These are phyloP conservation scores for Scheffersomyces stipitis DNA, from an alignment of 805 yeast species.

Conservation along the genomic window DNA sequence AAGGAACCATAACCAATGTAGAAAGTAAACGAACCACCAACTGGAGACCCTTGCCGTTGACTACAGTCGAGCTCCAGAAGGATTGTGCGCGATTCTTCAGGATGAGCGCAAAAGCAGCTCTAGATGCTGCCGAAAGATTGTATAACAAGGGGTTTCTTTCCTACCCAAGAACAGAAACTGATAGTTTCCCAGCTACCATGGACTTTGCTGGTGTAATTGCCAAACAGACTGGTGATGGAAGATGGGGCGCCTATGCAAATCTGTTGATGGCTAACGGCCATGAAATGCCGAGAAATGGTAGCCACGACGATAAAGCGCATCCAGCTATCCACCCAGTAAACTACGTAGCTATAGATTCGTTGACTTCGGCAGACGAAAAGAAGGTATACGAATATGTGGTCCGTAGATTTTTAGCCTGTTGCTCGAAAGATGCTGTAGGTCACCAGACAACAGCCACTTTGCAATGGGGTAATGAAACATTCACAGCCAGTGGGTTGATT, in stretches of 20 bases:
- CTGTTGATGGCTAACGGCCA: constrained; percentile 38
- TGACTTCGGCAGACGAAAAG: constrained; percentile 47
- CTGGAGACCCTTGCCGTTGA: constrained; percentile 84
- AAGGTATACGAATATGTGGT: constrained; percentile 85
- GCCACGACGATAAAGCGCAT: constrained; percentile 91
- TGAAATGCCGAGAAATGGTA: constrained; percentile 74
- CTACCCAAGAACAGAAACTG: constrained; percentile 98
- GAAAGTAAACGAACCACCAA: constrained; percentile 66
- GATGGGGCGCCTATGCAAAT: constrained; percentile 76
- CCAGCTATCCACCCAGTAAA: constrained; percentile 95
- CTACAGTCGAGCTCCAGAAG: constrained; percentile 92
- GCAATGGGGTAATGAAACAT: constrained; percentile 77
- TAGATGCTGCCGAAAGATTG: constrained; percentile 76
- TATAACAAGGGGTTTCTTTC: constrained; percentile 86
- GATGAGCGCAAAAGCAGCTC: constrained; percentile 75
- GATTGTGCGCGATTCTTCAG: constrained; percentile 74
- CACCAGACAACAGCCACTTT: constrained; percentile 58
- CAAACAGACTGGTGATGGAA: constrained; percentile 53
- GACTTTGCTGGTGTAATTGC: constrained; percentile 61
- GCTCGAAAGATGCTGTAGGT: constrained; percentile 90
- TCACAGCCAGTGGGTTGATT: constrained; percentile 69
- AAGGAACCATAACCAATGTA: constrained; percentile 52
- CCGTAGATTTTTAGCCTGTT: constrained; percentile 85
- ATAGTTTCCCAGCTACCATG: constrained; percentile 74
- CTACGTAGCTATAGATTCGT: constrained; percentile 32